Base-by-base conservation (phyloP, 2,329 filamentous ascomycete species). In the Geosmithia putterillii region DNA sequence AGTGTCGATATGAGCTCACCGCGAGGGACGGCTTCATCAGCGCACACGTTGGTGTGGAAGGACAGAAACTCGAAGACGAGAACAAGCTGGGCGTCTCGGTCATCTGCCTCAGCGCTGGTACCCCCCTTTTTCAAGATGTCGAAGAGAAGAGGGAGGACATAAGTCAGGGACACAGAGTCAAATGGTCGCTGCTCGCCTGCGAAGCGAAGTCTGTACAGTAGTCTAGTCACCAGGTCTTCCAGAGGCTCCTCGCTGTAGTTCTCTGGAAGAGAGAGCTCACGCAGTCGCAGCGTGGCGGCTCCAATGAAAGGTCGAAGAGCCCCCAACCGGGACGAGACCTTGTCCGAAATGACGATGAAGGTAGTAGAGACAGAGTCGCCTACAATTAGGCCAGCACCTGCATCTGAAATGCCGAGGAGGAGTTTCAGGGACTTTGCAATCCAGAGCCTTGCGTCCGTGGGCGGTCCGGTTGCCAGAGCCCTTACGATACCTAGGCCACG, bases 131-230 rank as follows among this genome's bases (percentile, higher is more conserved):
- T 76, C 18, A 98, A 71, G 17, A 96, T 74, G 18, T 86, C 65
- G 51, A 94, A 81, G 3, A 95, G 64, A 15, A 98, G 70, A 0
- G 90, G 87, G 23, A 96, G 67, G 42, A 88, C 78, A 57, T 96
- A 98, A 45, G 85, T 87, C 20, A 96, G 69, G 1, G 90, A 90
- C 4, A 92, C 82, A 3, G 79, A 72, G 57, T 98, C 92, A 52
- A 98, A 88, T 1, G 90, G 88, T n/a, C 89, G 79, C 59, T 96
- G 90, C 58, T 96, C 92, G 42, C 86, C 83, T 34, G 89, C 76
- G 59, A 95, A 95, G 15, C 89, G 83, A 43, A 98, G 69, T 40
- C 90, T 82, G 60, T 96, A 96, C 5, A 98, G 68, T 1, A 96
- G 79, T 59, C 92, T 78, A 3, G 90, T 95, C 12, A 95, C 73